Base-by-base conservation (phyloP, 192 early-diverging fungal genomes). In the Phlyctochytrium planicorne region DNA sequence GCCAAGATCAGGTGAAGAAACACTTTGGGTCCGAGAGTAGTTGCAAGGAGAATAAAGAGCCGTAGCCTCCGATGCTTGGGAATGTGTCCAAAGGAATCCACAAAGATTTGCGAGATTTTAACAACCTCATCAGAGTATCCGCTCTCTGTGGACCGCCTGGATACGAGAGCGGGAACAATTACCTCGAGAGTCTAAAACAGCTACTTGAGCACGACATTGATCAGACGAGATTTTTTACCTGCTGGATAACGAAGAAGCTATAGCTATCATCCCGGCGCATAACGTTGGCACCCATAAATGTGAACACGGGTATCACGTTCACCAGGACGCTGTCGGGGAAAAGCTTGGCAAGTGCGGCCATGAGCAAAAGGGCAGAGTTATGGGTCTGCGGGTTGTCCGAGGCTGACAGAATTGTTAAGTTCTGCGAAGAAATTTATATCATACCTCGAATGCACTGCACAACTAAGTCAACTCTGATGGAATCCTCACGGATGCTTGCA, bases 301-400 rank as follows among this genome's bases (percentile, higher is more conserved):
- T 98, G 70, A 98, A 98, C 29, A 97, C 88, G 24, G 94, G 93
- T 90, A 98, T 97, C 57, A 94, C 91, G 76, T 94, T 92, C 65
- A 92, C 83, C 25, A 98, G 79, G 2, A 98, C 95, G 57, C 80
- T 81, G 34, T 94, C 87, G 2, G 97, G 91, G 69, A 87, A 90
- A 53, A 91, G 70, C 3, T 80, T 79, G 0, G 94, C 94, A 34
- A 97, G 88, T 10, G 91, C 84, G 0, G 94, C 89, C 87, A 98
- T 86, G 59, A 98, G 76, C 29, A 93, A 77, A 34, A 98, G 84
- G 34, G 88, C 81, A 59, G 89, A 85, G 82, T 94, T 97, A 77
- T 95, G 93, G 16, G 95, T 97, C 77, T 97, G 94, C 27, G 97
- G 92, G 70, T 96, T 97, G 52, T 88, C 84, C 30, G 95, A 93